A percentile compares a stretch with the other conserved stretches of the same genome.
phyloP scores from a whole-genome alignment of 495 filamentous ascomycete species.

The Geoglossum glabrum region DNA sequence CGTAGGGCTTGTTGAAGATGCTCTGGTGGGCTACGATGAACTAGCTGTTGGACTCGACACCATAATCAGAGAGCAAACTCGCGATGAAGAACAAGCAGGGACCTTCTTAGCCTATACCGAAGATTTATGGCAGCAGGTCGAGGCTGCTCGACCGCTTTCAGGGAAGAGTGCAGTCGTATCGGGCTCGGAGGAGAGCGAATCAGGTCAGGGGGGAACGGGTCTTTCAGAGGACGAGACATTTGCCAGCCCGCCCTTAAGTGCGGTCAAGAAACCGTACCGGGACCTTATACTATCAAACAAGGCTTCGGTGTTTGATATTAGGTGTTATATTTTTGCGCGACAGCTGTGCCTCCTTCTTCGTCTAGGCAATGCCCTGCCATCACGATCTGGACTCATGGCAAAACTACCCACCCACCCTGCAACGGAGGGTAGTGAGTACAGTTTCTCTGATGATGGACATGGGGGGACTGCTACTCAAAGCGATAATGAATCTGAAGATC shows the following conservation, averaged over 20 bases:
- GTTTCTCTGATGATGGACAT: background rate
- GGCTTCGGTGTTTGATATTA: conserved; percentile 94
- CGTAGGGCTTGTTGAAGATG: conserved; percentile 89
- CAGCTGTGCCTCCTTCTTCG: conserved; percentile 71
- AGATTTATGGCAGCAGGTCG: conserved; percentile 26
- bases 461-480: conserved; percentile 9
- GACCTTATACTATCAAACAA: conserved; percentile 88
- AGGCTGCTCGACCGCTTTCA: background rate
- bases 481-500: conserved; percentile 44
- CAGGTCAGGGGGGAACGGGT: conserved; percentile 18
- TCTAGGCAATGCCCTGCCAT: conserved; percentile 40
- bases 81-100: conserved; percentile 37
- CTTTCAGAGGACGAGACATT: conserved; percentile 11
- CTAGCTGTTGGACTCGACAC: conserved; percentile 67
- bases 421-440: background rate
- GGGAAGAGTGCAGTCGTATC: background rate
- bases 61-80: conserved; percentile 53
- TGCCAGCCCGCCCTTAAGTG: conserved; percentile 40
- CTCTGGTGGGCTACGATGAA: conserved; percentile 81
- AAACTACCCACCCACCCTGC: background rate
- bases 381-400: conserved; percentile 2
- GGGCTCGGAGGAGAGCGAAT: background rate
- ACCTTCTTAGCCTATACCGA: conserved; percentile 48
- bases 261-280: conserved; percentile 63
- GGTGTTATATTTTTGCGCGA: conserved; percentile 79